Percentiles rank a stretch among this genome's conserved stretches.
Conservation (phyloP, 805 yeast genomes). For the Hagleromyces aurorensis region DNA sequence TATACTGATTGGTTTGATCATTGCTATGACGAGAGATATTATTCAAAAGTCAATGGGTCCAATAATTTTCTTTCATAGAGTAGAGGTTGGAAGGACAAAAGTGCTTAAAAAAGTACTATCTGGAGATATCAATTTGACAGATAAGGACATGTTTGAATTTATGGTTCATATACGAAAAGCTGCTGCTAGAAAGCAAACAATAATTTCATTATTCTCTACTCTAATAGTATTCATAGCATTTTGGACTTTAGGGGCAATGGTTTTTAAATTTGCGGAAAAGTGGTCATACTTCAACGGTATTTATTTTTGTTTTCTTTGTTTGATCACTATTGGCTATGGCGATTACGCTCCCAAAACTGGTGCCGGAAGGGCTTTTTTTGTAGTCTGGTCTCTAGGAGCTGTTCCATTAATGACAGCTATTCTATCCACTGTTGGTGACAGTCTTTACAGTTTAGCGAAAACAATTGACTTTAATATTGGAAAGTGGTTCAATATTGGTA, state of each 20-base stretch:
- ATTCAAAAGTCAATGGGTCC: conserved; percentile 55
- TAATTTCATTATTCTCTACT: conserved; percentile 35
- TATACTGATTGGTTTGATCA: conserved; percentile 61
- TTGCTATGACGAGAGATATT: conserved; percentile 60
- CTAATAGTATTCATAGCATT: conserved; percentile 43
- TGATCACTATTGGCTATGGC: conserved; percentile 83
- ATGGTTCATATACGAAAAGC: conserved; percentile 46
- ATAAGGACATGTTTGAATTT: conserved; percentile 43
- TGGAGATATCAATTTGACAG: conserved; percentile 25
- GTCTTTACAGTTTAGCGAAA: conserved; percentile 19
- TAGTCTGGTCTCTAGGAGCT: conserved; percentile 74
- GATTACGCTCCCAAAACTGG: conserved; percentile 55
- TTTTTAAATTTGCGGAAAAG: conserved; percentile 49
- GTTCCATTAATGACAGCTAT: conserved; percentile 83
- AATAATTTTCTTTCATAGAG: conserved; percentile 55
- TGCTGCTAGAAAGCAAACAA: conserved; percentile 35
- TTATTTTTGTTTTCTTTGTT: conserved; percentile 70
- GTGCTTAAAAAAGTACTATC: conserved; percentile 14
- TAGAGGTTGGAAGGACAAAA: conserved; percentile 43
- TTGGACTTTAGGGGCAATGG: conserved; percentile 68
- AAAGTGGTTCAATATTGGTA: conserved; percentile 10
- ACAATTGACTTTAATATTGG: conserved; percentile 16
- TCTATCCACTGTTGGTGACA: conserved; percentile 64
- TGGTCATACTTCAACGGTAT: conserved; percentile 68
- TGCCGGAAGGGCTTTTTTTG: conserved; percentile 66